Evolutionary conservation across 805 yeast species (phyloP).

Genomic region (Myxozyma geophila): DNA sequence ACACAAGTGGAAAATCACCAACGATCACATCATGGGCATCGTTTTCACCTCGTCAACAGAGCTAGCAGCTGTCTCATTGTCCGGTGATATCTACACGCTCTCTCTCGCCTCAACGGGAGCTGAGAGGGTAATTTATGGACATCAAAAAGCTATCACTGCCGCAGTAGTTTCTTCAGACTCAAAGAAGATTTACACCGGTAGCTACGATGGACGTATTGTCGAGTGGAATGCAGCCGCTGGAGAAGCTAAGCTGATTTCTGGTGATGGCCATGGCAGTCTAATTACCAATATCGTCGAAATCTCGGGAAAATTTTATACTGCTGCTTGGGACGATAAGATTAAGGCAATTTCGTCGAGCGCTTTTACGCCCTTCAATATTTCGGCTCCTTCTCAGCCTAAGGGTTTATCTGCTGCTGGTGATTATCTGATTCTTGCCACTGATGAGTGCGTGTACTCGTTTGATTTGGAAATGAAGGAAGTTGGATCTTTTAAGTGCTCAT

Average conservation of each 20-base stretch:
- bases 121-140: conserved; percentile 62
- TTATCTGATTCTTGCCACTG: conserved; percentile 52
- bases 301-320: conserved; percentile 51
- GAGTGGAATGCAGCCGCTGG: conserved; percentile 57
- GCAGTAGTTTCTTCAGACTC: conserved; percentile 41
- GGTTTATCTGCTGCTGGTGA: conserved; percentile 49
- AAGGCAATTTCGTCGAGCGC: conserved; percentile 47
- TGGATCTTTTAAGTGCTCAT: conserved; percentile 12
- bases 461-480: conserved; percentile 8
- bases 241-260: conserved; percentile 47
- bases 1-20: conserved; percentile 55
- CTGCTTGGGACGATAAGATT: conserved; percentile 89
- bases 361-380: conserved; percentile 43
- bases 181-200: conserved; percentile 57
- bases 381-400: conserved; percentile 57
- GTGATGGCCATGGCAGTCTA: conserved; percentile 64
- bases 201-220: conserved; percentile 77
- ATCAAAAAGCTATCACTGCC: conserved; percentile 80
- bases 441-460: conserved; percentile 31
- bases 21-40: conserved; percentile 80
- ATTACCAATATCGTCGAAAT: conserved; percentile 58
- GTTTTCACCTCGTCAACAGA: conserved; percentile 57
- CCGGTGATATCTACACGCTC: conserved; percentile 68
- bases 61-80: conserved; percentile 67
- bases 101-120: conserved; percentile 44